These are phyloP conservation scores for Cystoisospora suis DNA, from an alignment of 169 alveolate species.

Conservation along the genomic window DNA sequence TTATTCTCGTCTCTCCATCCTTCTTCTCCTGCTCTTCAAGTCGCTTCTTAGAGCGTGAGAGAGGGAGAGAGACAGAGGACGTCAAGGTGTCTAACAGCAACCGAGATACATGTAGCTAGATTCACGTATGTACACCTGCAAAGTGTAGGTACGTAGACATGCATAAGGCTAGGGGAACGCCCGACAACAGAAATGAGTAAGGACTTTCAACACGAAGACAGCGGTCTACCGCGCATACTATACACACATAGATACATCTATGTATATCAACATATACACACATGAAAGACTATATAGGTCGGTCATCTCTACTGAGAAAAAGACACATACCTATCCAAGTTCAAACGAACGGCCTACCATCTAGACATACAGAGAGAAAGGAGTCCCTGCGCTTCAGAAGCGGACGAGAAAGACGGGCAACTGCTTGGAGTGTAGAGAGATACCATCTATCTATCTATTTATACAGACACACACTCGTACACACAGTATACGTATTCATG, in stretches of 20 bases:
- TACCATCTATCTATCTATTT: no score
- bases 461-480: no score
- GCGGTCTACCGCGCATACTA: neutral
- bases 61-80: neutral
- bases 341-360: neutral
- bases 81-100: neutral
- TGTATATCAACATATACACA: no score
- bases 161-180: neutral
- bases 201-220: neutral
- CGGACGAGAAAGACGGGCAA: neutral
- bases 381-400: no score
- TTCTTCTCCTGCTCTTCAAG: no score
- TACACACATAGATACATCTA: neutral
- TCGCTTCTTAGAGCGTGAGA: no score
- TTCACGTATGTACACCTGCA: neutral
- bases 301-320: no score
- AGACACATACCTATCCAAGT: no score
- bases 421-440: neutral
- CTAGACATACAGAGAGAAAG: neutral
- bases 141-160: no score
- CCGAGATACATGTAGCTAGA: neutral
- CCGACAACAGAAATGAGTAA: neutral
- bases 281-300: neutral
- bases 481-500: no score
- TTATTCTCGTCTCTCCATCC: no score